Conservation (phyloP, 73 alveolate genomes). For the Tetrahymena borealis region DNA sequence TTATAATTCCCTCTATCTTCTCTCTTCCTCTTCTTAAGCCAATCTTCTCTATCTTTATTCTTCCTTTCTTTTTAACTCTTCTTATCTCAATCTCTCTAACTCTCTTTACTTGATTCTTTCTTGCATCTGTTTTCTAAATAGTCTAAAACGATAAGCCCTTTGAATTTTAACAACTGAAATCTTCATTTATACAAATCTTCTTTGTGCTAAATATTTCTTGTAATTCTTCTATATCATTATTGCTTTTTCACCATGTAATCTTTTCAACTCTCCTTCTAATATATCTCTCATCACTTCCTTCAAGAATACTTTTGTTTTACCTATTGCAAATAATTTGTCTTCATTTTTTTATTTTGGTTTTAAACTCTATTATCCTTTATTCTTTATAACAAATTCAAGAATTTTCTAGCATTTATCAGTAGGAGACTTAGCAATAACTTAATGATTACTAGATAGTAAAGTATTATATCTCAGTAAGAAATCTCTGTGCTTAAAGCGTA, state of each 20-base stretch:
- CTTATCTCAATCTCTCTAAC: neutral
- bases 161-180: neutral
- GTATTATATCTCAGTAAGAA: slow-evolving; percentile 27
- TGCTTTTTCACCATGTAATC: neutral
- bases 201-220: neutral
- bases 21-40: neutral
- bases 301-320: neutral
- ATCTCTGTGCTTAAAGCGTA: slow-evolving; percentile 64
- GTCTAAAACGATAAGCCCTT: neutral
- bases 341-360: neutral
- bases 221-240: neutral
- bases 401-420: neutral
- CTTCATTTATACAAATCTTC: neutral
- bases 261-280: neutral
- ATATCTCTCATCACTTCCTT: neutral
- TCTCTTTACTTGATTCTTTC: neutral
- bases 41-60: neutral
- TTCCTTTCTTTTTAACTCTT: neutral
- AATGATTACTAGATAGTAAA: neutral
- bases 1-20: neutral
- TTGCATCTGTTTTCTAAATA: neutral
- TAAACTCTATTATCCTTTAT: neutral
- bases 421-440: neutral
- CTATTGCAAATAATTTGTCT: neutral
- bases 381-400: neutral